Evolutionary conservation across 768 basidiomycete species (phyloP), one percentile per base, ranked within the genome.

Genomic region (Mycena olivaceomarginata): DNA sequence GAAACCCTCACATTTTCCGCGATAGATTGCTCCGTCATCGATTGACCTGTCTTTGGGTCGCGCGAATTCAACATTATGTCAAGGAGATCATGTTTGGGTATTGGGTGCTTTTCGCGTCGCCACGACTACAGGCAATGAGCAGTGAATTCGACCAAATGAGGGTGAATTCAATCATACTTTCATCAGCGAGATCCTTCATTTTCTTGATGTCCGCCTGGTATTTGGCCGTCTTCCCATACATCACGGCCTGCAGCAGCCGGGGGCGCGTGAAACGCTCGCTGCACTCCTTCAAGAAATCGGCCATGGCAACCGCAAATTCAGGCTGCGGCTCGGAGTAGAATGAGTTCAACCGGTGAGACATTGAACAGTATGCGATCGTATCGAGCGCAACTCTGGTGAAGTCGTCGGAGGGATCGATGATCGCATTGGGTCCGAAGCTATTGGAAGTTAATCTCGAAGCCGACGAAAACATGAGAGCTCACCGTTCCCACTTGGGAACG

Each of bases 331-430:
- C 85, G 86, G 79, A 82, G 72, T 90, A 89, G 80, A 89, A 90
- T 5, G 89, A 89, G 80, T 91, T 91, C 69, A 90, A 77, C 16
- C 89, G 80, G 75, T 88, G 83, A 2, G 82, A 84, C 87, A 89
- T 89, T 37, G 88, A 83, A 76, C 88, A 90, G 18, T 87, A 83
- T 4, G 88, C 85, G 67, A 90, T 85, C 4, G 90, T 88, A 73
- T 90, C 89, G 40, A 90, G 83, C 0, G 90, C 87, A 25, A 90
- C 84, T 16, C 88, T 84, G 43, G 90, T 91, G 74, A 88, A 90
- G 79, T 91, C 89, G 51, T 88, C 87, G 1, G 87, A 82, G 9
- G 89, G 86, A 63, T 89, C 87, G 67, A 91, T 87, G 37, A 82
- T 70, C 63, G 84, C 80, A 7, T 85, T 82, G 1, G 88, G 87